Evolutionary conservation across 2,329 filamentous ascomycete genomes (phyloP).

Genomic region (Byssochlamys sp.): DNA sequence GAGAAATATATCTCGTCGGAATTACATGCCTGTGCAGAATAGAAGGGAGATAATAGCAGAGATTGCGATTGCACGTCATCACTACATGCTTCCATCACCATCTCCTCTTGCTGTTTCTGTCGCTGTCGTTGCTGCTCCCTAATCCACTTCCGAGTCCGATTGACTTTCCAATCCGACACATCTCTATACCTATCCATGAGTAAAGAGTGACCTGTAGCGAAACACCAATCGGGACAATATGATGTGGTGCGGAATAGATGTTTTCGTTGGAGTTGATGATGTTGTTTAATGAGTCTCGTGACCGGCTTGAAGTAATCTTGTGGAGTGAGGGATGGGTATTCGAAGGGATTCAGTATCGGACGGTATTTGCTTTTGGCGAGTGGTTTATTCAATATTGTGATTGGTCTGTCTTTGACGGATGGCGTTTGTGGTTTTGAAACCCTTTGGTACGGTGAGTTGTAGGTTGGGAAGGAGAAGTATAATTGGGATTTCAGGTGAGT

Average conservation of each 20-base stretch:
- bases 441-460: background rate
- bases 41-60: background rate
- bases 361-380: background rate
- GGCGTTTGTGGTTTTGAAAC: background rate
- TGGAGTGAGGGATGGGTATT: background rate
- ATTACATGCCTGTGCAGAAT: background rate
- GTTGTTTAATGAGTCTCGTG: background rate
- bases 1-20: background rate
- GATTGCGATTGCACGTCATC: background rate
- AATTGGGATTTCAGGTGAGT: background rate
- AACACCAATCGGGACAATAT: background rate
- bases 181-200: background rate
- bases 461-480: background rate
- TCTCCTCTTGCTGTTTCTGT: background rate
- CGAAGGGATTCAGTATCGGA: background rate
- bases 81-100: background rate
- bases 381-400: background rate
- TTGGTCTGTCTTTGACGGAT: background rate
- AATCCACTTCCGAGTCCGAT: background rate
- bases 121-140: background rate
- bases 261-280: no score
- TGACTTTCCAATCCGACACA: background rate
- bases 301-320: background rate
- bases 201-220: background rate
- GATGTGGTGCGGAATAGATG: background rate